phyloP scores from a whole-genome alignment of 2,329 filamentous ascomycete genomes.

The Graphiopsis chlorocephala region DNA sequence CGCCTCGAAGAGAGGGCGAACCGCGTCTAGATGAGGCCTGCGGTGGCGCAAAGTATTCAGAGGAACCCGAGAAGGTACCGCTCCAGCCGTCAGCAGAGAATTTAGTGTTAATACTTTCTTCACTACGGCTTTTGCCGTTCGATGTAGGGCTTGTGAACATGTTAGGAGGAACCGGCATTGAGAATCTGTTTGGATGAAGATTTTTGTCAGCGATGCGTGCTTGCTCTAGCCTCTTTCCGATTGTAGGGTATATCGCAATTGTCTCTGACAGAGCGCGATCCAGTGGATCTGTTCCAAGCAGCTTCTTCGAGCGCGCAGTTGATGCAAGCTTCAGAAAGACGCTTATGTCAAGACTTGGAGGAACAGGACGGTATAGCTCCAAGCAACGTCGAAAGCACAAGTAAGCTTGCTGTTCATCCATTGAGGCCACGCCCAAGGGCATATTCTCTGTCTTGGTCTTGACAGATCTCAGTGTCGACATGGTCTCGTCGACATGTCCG shows the following conservation, averaged over 20 bases:
- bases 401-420: conserved; percentile 4
- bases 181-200: conserved; percentile 29
- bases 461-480: not conserved
- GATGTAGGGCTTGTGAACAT: conserved; percentile 22
- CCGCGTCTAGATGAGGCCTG: conserved; percentile 15
- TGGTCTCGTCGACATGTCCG: not conserved
- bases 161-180: conserved; percentile 27
- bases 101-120: conserved; percentile 50
- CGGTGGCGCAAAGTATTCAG: conserved; percentile 41
- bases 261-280: not conserved
- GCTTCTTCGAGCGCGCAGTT: conserved; percentile 19
- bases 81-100: conserved; percentile 48
- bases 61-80: conserved; percentile 44
- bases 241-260: not conserved
- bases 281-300: not conserved
- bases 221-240: conserved; percentile 1
- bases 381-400: not conserved
- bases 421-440: not conserved
- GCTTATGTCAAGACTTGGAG: conserved; percentile 25
- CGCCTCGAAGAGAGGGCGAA: conserved; percentile 7
- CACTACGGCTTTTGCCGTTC: conserved; percentile 45
- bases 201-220: conserved; percentile 24
- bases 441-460: not conserved
- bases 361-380: conserved; percentile 14
- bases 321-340: conserved; percentile 27